These are phyloP conservation scores for Harringtonia aguacate DNA, from an alignment of 2,329 filamentous ascomycete genomes.

Conservation along the genomic window DNA sequence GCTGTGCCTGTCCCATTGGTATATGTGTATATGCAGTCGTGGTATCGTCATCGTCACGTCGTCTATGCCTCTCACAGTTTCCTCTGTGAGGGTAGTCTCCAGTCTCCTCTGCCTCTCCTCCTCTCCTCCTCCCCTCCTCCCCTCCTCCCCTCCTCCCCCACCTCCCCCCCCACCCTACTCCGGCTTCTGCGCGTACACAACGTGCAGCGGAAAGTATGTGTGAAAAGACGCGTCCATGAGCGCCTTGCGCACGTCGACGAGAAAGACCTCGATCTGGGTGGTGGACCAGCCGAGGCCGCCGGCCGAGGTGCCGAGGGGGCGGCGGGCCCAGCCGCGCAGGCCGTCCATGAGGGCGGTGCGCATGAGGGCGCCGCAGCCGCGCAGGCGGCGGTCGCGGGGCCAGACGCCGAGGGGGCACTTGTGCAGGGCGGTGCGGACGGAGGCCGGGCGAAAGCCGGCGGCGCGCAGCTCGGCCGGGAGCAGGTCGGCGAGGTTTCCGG, in stretches of 20 bases:
- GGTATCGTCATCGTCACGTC: too few species aligned
- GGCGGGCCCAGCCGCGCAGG: slow-evolving; percentile 17
- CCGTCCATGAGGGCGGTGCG: slow-evolving; percentile 28
- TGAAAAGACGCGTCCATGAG: slow-evolving; percentile 19
- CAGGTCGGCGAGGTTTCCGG: neutral
- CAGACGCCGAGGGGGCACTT: slow-evolving; percentile 39
- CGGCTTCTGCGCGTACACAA: slow-evolving; percentile 22
- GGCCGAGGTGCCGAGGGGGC: slow-evolving; percentile 16
- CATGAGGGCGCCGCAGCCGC: slow-evolving; percentile 34
- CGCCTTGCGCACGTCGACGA: slow-evolving; percentile 22
- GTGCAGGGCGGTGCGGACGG: slow-evolving; percentile 20
- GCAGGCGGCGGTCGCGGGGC: slow-evolving; percentile 29
- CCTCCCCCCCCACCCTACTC: too few species aligned
- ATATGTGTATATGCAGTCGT: too few species aligned
- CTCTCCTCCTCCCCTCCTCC: too few species aligned
- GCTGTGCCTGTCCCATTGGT: too few species aligned
- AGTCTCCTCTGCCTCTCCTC: too few species aligned
- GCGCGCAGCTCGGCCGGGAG: slow-evolving; percentile 24
- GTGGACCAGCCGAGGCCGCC: slow-evolving; percentile 22
- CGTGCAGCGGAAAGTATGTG: slow-evolving; percentile 19
- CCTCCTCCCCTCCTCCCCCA: too few species aligned
- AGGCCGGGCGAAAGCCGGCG: slow-evolving; percentile 33
- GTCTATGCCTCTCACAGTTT: too few species aligned
- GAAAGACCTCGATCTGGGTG: slow-evolving; percentile 24
- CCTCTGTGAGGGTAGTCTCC: too few species aligned